Evolutionary conservation across 2,329 filamentous ascomycete genomes (phyloP).

Genomic region (Botrytis fragariae): DNA sequence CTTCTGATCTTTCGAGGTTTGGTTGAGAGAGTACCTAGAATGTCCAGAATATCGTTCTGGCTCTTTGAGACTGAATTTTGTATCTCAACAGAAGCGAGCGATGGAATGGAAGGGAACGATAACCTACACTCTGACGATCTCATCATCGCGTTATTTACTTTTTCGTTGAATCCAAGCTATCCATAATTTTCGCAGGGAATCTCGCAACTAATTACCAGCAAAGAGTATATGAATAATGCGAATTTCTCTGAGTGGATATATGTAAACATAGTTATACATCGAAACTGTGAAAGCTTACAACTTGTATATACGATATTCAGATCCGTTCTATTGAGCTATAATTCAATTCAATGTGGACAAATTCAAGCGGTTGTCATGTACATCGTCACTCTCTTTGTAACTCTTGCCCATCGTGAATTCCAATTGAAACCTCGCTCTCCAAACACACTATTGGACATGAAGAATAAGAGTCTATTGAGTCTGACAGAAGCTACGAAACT

Average conservation of each 20-base stretch:
- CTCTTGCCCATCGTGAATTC: neutral
- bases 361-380: neutral
- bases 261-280: neutral
- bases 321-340: neutral
- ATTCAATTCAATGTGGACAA: neutral
- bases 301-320: neutral
- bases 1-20: neutral
- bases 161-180: neutral
- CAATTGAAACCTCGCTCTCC: neutral
- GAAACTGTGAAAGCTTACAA: neutral
- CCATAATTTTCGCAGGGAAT: neutral
- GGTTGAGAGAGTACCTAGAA: neutral
- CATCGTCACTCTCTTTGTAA: neutral
- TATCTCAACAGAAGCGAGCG: neutral
- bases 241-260: neutral
- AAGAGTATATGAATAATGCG: neutral
- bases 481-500: neutral
- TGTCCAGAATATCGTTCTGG: neutral
- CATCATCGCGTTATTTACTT: neutral
- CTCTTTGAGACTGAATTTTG: neutral
- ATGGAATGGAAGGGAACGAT: neutral
- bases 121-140: neutral
- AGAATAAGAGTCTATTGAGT: neutral
- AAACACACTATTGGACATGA: neutral
- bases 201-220: neutral